These are phyloP conservation scores for Coleophoma eucalyptorum DNA, from an alignment of 2,329 filamentous ascomycete species.

Conservation along the genomic window DNA sequence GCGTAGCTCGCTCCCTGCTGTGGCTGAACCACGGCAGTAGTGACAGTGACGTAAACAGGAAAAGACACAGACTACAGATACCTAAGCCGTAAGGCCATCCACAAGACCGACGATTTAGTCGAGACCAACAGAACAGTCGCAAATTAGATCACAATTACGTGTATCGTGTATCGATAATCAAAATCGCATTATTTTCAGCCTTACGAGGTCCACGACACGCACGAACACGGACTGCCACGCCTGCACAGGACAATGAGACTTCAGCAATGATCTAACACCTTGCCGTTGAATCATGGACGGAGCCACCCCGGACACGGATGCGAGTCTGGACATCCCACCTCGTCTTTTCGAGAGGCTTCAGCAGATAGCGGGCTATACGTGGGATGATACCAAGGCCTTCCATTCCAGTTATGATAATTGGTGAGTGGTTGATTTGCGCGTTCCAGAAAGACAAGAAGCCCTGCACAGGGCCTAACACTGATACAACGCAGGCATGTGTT, in stretches of 20 bases:
- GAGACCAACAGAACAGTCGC: no score
- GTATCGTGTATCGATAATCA: no score
- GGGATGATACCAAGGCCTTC: slow-evolving; percentile 60
- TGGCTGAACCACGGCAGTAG: no score
- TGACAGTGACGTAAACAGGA: no score
- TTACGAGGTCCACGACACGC: no score
- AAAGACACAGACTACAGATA: no score
- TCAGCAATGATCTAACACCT: neutral
- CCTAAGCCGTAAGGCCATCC: no score
- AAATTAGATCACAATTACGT: no score
- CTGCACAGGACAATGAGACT: neutral
- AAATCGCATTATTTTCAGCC: no score
- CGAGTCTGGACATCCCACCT: slow-evolving; percentile 52
- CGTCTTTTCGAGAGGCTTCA: slow-evolving; percentile 68
- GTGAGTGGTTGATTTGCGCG: slow-evolving; percentile 35
- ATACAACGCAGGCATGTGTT: neutral
- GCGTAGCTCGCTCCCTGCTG: no score
- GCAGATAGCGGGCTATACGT: slow-evolving; percentile 68
- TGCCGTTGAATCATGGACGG: neutral
- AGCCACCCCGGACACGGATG: slow-evolving; percentile 3
- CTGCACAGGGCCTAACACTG: neutral
- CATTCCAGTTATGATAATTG: slow-evolving; percentile 81
- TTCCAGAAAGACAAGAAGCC: neutral
- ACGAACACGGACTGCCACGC: no score
- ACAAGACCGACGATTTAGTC: no score